Evolutionary conservation across 352 stramenopile genomes (phyloP).

Genomic region (Phytophthora lateralis): DNA sequence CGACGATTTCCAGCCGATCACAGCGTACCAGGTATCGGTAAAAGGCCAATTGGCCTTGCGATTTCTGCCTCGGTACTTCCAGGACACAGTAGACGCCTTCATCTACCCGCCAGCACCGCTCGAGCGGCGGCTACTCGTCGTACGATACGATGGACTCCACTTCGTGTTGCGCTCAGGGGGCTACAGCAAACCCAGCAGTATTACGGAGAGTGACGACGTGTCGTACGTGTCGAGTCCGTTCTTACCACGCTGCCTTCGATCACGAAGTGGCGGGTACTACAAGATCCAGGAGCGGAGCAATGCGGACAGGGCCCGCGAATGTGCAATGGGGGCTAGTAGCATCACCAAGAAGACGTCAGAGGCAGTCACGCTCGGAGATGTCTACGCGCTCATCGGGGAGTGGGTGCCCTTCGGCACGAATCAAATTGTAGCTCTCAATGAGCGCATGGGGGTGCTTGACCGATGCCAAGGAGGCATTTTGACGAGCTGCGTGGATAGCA

Average conservation of each 20-base stretch:
- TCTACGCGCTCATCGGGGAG: slow-evolving; percentile 97
- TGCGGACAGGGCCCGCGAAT: slow-evolving; percentile 90
- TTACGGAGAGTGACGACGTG: slow-evolving; percentile 97
- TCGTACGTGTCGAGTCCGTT: slow-evolving; percentile 98
- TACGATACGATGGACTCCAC: slow-evolving; percentile 72
- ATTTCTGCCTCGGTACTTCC: slow-evolving; percentile 75
- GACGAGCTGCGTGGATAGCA: slow-evolving; percentile 91
- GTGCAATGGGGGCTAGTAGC: slow-evolving; percentile 74
- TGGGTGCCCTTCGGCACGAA: slow-evolving; percentile 98
- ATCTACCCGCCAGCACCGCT: slow-evolving; percentile 55
- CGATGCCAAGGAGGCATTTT: slow-evolving; percentile 97
- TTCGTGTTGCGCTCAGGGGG: slow-evolving; percentile 80
- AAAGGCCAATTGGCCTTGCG: slow-evolving; percentile 87
- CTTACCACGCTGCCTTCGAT: slow-evolving; percentile 95
- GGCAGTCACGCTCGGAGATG: slow-evolving; percentile 94
- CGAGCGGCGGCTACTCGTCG: slow-evolving; percentile 53
- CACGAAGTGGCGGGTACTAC: slow-evolving; percentile 72
- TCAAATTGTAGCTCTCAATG: slow-evolving; percentile 97
- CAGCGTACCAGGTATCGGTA: slow-evolving; percentile 95
- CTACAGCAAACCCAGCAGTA: slow-evolving; percentile 90
- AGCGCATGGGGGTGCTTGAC: slow-evolving; percentile 96
- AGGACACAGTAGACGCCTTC: slow-evolving; percentile 74
- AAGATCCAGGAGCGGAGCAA: slow-evolving; percentile 92
- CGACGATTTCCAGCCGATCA: slow-evolving; percentile 94
- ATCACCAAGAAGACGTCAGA: slow-evolving; percentile 93